Base-by-base conservation (phyloP, 164 flowering plant genomes). In the Akebia trifoliata region DNA sequence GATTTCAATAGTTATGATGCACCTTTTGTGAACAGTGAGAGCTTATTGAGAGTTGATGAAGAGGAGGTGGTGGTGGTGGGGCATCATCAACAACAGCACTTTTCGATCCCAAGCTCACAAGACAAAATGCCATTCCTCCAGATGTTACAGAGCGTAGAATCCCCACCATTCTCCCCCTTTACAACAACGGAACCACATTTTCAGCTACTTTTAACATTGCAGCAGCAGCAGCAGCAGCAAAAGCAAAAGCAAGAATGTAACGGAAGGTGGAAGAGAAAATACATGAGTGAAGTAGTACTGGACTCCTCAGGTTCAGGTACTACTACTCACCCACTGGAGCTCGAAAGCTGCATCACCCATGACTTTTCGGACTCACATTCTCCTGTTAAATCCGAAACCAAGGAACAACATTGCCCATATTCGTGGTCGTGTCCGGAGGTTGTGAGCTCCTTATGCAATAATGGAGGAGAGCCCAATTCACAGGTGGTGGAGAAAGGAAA, bases 81-180 rank as follows among this genome's bases (percentile, higher is more conserved):
- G 45, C 45, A 40, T 8, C 45, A 40, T n/a, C n/a, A n/a, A 57
- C 58, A 55, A 43, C 61, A 40, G 10, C 47, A 43, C 2, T 51
- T 67, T 29, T 25, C 54, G 3, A 31, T 50, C 10, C 62, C 57
- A 45, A 57, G 70, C 34, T 65, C 72, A 48, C 68, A 79, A 25
- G 71, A 73, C 55, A 78, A 55, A 56, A 74, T 81, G 66, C 83
- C 84, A 21, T 79, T 84, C 52, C 78, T 84, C 29, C 77, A 79
- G 63, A 79, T 79, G 86, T 68, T 81, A 26, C 78, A n/a, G n/a
- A n/a, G n/a, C n/a, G n/a, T n/a, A n/a, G n/a, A n/a, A n/a, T n/a
- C n/a, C n/a, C n/a, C n/a, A n/a, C n/a, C n/a, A n/a, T n/a, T n/a
- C n/a, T n/a, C n/a, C n/a, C n/a, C n/a, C n/a, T n/a, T n/a, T n/a